Evolutionary conservation across 192 early-diverging fungal genomes (phyloP).

Genomic region (Coemansia asiatica): DNA sequence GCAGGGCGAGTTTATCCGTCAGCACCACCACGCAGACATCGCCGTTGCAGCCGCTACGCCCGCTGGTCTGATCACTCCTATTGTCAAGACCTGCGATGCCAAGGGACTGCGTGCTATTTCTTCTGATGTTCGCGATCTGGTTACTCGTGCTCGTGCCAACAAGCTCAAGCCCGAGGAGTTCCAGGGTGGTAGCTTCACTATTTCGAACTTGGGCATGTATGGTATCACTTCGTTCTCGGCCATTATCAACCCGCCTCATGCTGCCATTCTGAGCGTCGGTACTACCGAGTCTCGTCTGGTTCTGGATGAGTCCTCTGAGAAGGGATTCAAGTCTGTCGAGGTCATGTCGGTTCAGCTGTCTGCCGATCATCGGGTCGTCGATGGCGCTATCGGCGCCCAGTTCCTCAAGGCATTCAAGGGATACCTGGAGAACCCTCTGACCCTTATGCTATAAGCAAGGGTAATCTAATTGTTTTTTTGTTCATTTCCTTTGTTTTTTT

Average conservation of each 20-base stretch:
- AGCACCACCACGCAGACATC: slow-evolving; percentile 92
- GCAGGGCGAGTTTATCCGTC: slow-evolving; percentile 84
- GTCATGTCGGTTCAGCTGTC: slow-evolving; percentile 87
- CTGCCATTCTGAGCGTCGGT: slow-evolving; percentile 94
- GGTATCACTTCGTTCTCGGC: slow-evolving; percentile 93
- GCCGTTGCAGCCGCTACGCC: slow-evolving; percentile 94
- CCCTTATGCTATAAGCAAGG: slow-evolving; percentile 80
- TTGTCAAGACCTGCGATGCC: slow-evolving; percentile 77
- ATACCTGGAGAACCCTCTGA: slow-evolving; percentile 93
- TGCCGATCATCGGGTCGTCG: slow-evolving; percentile 92
- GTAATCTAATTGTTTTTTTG: neutral
- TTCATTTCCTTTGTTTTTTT: neutral
- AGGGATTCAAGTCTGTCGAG: slow-evolving; percentile 69
- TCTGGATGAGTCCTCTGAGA: slow-evolving; percentile 60
- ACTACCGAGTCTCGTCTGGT: slow-evolving; percentile 74
- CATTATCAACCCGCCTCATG: slow-evolving; percentile 96
- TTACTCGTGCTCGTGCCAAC: slow-evolving; percentile 76
- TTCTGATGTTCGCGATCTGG: slow-evolving; percentile 81
- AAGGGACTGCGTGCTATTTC: slow-evolving; percentile 88
- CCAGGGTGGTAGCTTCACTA: slow-evolving; percentile 97
- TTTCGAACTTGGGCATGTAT: slow-evolving; percentile 98
- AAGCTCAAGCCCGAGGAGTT: slow-evolving; percentile 95
- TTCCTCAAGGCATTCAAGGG: slow-evolving; percentile 87
- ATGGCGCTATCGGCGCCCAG: slow-evolving; percentile 89
- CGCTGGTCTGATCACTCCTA: slow-evolving; percentile 94